Base-by-base conservation (phyloP, 1,284 basidiomycete genomes). In the Microbotryomycetes sp. region DNA sequence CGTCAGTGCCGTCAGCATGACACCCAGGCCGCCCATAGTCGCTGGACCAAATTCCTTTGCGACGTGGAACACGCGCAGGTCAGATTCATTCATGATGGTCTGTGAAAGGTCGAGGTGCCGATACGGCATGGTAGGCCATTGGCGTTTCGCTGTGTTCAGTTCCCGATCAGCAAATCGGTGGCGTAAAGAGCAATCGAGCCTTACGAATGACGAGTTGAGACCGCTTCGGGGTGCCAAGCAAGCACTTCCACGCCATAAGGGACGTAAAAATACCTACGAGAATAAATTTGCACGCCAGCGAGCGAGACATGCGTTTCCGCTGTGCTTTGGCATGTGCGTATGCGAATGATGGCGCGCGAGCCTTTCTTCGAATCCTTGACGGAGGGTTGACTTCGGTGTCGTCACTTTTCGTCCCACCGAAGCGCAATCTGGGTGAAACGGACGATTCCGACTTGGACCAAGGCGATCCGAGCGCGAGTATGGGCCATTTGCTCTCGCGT, bases 31-130 rank as follows among this genome's bases (percentile, higher is more conserved):
- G 21, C 64, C 64, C 64, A 65, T 65, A 4, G 64, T 62, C 16
- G 64, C 64, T 15, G 64, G 61, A 5, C 64, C 64, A 3, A 65
- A 65, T 52, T 65, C 64, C 30, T 65, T 65, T 21, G 64, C 45
- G 53, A 65, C 61, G 21, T 65, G 64, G 26, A 65, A 53, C 27
- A 65, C 46, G 4, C 61, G 64, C 4, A 57, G 54, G 2, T 35
- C 27, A 2, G 54, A 54, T 1, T 24, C 24, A 3, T 60, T 54
- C 4, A 15, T 9, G 5, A 60, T 31, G 28, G 61, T 45, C 0
- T 1, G 1, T 1, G 61, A 54, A 3, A 45, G 23, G 45, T 63
- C 46, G 51, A 65, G 58, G 15, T 65, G 64, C 3, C 27, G 57
- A n/a, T 65, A 65, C 5, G 31, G 30, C 15, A 54, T 30, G 7